Evolutionary conservation across 768 basidiomycete species (phyloP).

Genomic region (Lactifluus pinguis): DNA sequence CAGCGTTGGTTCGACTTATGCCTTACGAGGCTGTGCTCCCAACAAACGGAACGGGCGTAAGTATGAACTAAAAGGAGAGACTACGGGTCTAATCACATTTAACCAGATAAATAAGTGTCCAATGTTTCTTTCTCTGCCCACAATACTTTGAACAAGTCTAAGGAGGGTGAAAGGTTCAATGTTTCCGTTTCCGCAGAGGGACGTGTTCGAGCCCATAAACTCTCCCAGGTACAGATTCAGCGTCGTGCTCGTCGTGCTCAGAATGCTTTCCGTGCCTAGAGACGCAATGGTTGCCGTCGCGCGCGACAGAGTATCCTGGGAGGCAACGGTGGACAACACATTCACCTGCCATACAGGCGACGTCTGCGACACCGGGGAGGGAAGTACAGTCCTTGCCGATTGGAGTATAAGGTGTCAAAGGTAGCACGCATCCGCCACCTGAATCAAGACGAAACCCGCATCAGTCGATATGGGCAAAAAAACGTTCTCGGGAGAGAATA

Average conservation of each 20-base stretch:
- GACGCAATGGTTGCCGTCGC: constrained; percentile 20
- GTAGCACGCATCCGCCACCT: constrained; percentile 42
- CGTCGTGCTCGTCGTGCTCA: neutral
- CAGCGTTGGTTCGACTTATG: too few species aligned
- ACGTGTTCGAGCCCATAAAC: constrained; percentile 22
- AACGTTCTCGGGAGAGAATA: neutral
- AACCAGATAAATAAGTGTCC: too few species aligned
- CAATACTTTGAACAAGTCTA: too few species aligned
- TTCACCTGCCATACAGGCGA: constrained; percentile 35
- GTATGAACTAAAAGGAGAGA: too few species aligned
- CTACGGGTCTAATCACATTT: too few species aligned
- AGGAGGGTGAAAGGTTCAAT: neutral
- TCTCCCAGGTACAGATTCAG: constrained; percentile 4
- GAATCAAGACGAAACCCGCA: neutral
- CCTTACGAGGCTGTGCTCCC: too few species aligned
- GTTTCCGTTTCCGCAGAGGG: constrained; percentile 12
- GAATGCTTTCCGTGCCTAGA: neutral
- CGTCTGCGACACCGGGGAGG: constrained; percentile 39
- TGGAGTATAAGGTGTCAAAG: constrained; percentile 23
- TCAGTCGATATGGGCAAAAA: too few species aligned
- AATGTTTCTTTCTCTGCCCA: too few species aligned
- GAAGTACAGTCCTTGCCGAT: constrained; percentile 42
- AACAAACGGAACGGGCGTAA: too few species aligned
- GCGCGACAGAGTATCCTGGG: constrained; percentile 28
- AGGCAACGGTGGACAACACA: constrained; percentile 41